These are phyloP conservation scores for Globisporangium barbulae DNA, from an alignment of 352 stramenopile genomes.

Conservation along the genomic window DNA sequence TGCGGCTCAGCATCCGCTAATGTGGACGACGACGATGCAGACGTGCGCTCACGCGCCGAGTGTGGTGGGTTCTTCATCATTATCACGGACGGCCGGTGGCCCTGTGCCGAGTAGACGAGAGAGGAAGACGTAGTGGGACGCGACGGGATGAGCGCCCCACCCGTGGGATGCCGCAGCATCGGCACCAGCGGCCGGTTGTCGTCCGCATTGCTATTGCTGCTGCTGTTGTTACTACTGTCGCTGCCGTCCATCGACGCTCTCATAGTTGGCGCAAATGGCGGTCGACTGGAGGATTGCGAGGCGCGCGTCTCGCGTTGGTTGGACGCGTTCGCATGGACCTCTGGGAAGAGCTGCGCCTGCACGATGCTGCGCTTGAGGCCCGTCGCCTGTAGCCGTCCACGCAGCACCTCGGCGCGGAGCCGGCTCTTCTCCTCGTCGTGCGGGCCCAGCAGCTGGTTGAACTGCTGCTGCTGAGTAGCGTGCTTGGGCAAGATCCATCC, in stretches of 20 bases:
- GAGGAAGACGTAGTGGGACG: constrained; percentile 38
- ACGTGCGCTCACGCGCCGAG: constrained; percentile 17
- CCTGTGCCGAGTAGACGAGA: constrained; percentile 8
- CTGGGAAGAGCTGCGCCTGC: constrained; percentile 45
- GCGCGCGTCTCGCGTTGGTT: constrained; percentile 17
- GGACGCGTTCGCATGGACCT: constrained; percentile 7
- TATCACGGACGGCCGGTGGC: neutral
- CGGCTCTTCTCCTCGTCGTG: constrained; percentile 12
- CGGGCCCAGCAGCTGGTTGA: neutral
- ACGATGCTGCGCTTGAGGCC: constrained; percentile 58
- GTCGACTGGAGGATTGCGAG: neutral
- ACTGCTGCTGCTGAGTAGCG: neutral
- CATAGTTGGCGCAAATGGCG: neutral
- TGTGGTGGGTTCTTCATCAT: constrained; percentile 12
- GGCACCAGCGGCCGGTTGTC: constrained; percentile 29
- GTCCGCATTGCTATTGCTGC: constrained; percentile 4
- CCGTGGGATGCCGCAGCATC: constrained; percentile 24
- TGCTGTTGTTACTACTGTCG: neutral
- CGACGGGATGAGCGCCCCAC: constrained; percentile 42
- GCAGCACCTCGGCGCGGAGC: constrained; percentile 17
- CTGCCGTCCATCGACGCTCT: too few relatives aligned
- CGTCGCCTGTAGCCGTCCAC: constrained; percentile 50
- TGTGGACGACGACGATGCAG: neutral
- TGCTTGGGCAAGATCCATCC: neutral
- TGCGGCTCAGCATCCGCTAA: neutral